Conservation (phyloP, 192 early-diverging fungal species). For the Coemansia sp. region DNA sequence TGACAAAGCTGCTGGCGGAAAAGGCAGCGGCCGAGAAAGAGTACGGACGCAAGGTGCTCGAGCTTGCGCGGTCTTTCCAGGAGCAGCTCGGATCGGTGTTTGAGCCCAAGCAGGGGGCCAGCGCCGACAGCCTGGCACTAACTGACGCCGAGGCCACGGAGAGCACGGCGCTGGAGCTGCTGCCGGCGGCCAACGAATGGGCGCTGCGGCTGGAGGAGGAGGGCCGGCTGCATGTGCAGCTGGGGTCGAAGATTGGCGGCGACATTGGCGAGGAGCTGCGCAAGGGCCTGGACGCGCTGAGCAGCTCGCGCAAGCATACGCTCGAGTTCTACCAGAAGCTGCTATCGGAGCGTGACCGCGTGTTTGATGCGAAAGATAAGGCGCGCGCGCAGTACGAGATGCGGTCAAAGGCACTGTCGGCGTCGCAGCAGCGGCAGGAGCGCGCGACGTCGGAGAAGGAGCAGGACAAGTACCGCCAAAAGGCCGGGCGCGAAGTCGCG, state of each 20-base stretch:
- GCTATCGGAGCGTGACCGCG: slow-evolving; percentile 36
- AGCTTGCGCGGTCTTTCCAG: slow-evolving; percentile 33
- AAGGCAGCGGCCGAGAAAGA: slow-evolving; percentile 44
- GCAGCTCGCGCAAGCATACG: slow-evolving; percentile 16
- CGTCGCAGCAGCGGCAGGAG: slow-evolving; percentile 42
- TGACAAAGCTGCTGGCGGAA: slow-evolving; percentile 35
- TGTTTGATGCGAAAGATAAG: slow-evolving; percentile 38
- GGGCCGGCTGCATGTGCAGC: slow-evolving; percentile 42
- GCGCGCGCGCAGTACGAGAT: slow-evolving; percentile 31
- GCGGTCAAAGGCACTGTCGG: slow-evolving; percentile 18
- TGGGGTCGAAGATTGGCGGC: slow-evolving; percentile 31
- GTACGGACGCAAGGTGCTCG: slow-evolving; percentile 37
- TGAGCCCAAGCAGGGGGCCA: slow-evolving; percentile 16
- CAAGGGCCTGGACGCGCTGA: slow-evolving; percentile 15
- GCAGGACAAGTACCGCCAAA: slow-evolving; percentile 38
- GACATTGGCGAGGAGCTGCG: slow-evolving; percentile 34
- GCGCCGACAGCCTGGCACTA: slow-evolving; percentile 23
- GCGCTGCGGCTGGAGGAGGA: slow-evolving; percentile 42
- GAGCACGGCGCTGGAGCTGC: slow-evolving; percentile 26
- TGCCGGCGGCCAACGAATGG: slow-evolving; percentile 39
- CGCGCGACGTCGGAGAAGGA: slow-evolving; percentile 46
- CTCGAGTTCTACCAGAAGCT: slow-evolving; percentile 42
- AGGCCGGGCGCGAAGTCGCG: slow-evolving; percentile 21
- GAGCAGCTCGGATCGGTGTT: slow-evolving; percentile 18
- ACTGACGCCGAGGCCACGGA: slow-evolving; percentile 31